phyloP scores from a whole-genome alignment of 768 basidiomycete genomes.

The Boletus rubropictus region DNA sequence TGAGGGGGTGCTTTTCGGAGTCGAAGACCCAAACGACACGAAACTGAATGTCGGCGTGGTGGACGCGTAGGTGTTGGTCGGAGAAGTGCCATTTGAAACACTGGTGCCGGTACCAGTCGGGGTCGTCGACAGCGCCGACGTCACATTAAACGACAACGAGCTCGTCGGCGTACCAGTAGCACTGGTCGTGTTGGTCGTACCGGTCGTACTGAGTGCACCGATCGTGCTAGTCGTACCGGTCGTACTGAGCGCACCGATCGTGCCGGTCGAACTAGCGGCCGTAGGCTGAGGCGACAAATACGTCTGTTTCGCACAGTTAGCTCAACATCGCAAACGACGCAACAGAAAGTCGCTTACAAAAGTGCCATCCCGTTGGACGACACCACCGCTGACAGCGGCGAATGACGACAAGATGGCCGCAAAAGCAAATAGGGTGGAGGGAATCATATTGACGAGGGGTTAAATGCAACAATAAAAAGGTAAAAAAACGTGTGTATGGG shows the following conservation, averaged over 20 bases:
- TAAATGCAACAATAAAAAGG: neutral
- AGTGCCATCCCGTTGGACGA: slow-evolving; percentile 14
- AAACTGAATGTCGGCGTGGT: neutral
- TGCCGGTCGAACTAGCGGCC: too few species aligned
- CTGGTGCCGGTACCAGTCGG: neutral
- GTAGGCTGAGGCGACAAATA: slow-evolving; percentile 11
- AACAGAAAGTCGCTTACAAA: slow-evolving; percentile 7
- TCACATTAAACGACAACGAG: neutral
- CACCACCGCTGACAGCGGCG: slow-evolving; percentile 11
- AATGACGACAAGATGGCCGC: slow-evolving; percentile 9
- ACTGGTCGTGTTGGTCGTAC: too few species aligned
- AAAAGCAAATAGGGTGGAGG: slow-evolving; percentile 6
- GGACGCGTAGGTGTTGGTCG: neutral
- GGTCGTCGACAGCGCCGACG: neutral
- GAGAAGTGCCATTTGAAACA: neutral
- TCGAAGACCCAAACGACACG: neutral
- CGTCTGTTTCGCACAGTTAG: neutral
- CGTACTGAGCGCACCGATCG: too few species aligned
- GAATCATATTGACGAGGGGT: neutral
- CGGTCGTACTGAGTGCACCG: too few species aligned
- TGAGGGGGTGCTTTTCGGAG: neutral
- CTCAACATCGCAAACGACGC: fast-evolving
- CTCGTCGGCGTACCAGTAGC: neutral
- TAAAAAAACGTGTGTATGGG: neutral
- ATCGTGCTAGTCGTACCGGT: too few species aligned